phyloP scores from a whole-genome alignment of 1,139 yeast genomes.

The Kodamaea suecica region DNA sequence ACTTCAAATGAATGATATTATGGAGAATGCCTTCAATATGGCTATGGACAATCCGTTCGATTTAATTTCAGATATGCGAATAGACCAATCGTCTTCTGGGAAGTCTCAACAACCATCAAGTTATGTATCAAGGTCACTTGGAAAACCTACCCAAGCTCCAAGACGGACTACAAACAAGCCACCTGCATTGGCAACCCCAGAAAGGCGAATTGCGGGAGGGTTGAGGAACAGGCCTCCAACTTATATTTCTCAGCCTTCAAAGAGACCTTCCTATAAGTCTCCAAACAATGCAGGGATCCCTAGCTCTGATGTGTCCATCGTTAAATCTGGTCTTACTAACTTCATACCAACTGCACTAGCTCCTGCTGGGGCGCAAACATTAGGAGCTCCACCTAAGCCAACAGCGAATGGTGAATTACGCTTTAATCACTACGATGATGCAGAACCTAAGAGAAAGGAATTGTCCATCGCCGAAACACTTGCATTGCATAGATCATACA shows the following conservation, averaged over 20 bases:
- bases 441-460: slow-evolving; percentile 23
- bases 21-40: slow-evolving; percentile 70
- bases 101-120: too few species aligned
- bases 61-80: slow-evolving; percentile 48
- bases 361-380: not conserved
- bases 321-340: not conserved
- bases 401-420: too few species aligned
- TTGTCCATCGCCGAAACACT: slow-evolving; percentile 65
- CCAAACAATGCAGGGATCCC: too few species aligned
- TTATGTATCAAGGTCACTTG: not conserved
- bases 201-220: not conserved
- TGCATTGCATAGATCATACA: slow-evolving; percentile 51
- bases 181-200: slow-evolving; percentile 3
- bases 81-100: too few species aligned
- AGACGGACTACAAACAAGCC: slow-evolving; percentile 4
- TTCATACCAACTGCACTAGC: not conserved
- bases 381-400: not conserved
- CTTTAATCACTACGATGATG: too few species aligned
- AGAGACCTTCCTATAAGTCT: not conserved
- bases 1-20: slow-evolving; percentile 59
- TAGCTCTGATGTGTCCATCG: too few species aligned
- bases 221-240: slow-evolving; percentile 4
- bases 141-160: not conserved
- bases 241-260: slow-evolving; percentile 4
- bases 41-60: slow-evolving; percentile 66